Base-by-base conservation (phyloP, 2,329 filamentous ascomycete species). In the Atkinsonella texensis region DNA sequence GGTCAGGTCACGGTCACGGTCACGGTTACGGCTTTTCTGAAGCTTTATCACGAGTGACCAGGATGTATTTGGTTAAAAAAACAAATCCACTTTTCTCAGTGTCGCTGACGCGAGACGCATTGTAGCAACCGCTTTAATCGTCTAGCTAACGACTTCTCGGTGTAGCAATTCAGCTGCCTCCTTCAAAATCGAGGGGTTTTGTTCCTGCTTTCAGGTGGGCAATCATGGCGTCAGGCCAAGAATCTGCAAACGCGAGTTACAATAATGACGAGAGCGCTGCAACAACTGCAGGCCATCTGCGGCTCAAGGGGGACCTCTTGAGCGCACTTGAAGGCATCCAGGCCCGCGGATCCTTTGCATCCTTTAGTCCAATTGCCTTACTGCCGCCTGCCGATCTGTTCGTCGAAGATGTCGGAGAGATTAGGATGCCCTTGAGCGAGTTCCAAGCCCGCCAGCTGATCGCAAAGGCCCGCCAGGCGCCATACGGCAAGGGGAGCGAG, bases 401-500 rank as follows among this genome's bases (percentile, higher is more conserved):
- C 18, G 55, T 60, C 31, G 41, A 54, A 3, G 55, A 52, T 12
- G 48, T 63, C 12, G 59, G 60, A 13, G 49, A 39, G 2, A 58
- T 68, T 18, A 1, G 28, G 2, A 40, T 62, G 35, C 65, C 65
- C 2, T 55, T 67, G 9, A 52, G 53, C 12, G 58, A 61, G 20
- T 43, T 48, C 2, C 57, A 59, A 18, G 59, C 61, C 2, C 57
- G 53, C 33, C 52, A 59, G 44, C 41, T 68, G 28, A 60, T 65
- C 18, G 35, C 38, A 28, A 43, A 39, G 51, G 46, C 45, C 11
- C 49, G 49, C 17, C 53, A 53, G 42, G 52, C 54, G n/a, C 49
- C 49, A 20, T 50, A 18, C 48, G 68, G 68, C 5, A 70, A 66
- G 51, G 69, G 66, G 1, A 65, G 58, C 20, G 60, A 71, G 9